Evolutionary conservation across 2,329 filamentous ascomycete species (phyloP), one percentile per base, ranked within the genome.

Genomic region (Cadophora sp.): DNA sequence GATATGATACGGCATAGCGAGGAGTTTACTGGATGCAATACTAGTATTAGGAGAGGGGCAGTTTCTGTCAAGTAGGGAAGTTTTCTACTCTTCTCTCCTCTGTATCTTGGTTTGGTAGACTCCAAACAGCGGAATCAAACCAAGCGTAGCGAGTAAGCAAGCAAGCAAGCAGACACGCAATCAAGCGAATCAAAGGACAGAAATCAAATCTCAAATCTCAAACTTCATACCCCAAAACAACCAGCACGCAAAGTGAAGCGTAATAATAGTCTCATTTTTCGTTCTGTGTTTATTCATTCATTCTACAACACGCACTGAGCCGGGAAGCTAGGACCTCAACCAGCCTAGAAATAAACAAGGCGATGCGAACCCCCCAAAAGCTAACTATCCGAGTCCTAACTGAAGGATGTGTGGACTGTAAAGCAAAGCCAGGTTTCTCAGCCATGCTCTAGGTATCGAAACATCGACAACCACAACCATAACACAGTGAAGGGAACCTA

Each of bases 1-100:
- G 36, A 39, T 50, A 51, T 62, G 14, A n/a, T 20, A 59, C 24
- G 22, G 59, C 63, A 55, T 53, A 53, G 50, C 63, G 33, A 59
- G 36, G 20, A 55, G 47, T 48, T 48, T 30, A 45, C 8, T 11
- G 24, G 36, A n/a, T 47, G 56, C 41, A 56, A 20, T 41, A 11
- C 53, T 14, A 8, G 7, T 20, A 20, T 18, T 48, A 18, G 30
- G 47, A 50, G 47, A 50, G 22, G 14, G 30, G 30, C 48, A 27
- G 48, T 27, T 20, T 51, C 48, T 50, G 47, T 27, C 36, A 9
- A 9, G 8, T 9, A 39, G 2, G 36, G 11, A 2, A 39, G 36
- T 7, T 39, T 30, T 30, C 27, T 30, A 30, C n/a, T n/a, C n/a
- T n/a, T n/a, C n/a, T n/a, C n/a, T n/a, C n/a, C n/a, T n/a, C n/a